Conservation (phyloP, 345 rosid genomes). For the Pistacia vera region DNA sequence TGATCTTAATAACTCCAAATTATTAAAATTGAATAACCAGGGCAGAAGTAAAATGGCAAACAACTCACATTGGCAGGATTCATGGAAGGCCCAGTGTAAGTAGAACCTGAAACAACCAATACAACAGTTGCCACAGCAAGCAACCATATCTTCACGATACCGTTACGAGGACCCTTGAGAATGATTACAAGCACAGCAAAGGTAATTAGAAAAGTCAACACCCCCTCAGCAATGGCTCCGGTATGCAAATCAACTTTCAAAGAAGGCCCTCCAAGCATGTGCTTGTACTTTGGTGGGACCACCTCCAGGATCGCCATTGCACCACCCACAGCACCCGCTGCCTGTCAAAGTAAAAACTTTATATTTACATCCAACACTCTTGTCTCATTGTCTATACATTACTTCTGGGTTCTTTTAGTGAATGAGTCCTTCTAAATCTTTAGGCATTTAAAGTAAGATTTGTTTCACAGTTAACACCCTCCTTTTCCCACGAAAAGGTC, state of each 20-base stretch:
- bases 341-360: conserved; percentile 45
- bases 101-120: conserved; percentile 58
- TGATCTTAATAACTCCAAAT: neutral
- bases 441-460: neutral
- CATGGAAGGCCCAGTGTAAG: conserved; percentile 92
- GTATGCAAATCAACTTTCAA: conserved; percentile 71
- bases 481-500: neutral
- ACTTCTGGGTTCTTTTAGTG: neutral
- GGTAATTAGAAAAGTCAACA: conserved; percentile 74
- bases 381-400: neutral
- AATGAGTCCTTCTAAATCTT: neutral
- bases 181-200: conserved; percentile 69
- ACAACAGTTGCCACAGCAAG: conserved; percentile 67
- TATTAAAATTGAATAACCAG: neutral
- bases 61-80: conserved; percentile 97
- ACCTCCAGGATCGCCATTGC: conserved; percentile 75
- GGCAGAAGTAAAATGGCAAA: conserved; percentile 3
- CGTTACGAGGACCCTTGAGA: conserved; percentile 69
- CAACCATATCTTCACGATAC: conserved; percentile 56
- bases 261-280: conserved; percentile 74
- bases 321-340: conserved; percentile 94
- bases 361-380: neutral
- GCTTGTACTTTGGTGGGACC: conserved; percentile 68
- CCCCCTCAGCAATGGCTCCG: conserved; percentile 89
- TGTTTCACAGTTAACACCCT: neutral